Conservation (phyloP, 1,284 basidiomycete species). For the Heterobasidion parviporum region DNA sequence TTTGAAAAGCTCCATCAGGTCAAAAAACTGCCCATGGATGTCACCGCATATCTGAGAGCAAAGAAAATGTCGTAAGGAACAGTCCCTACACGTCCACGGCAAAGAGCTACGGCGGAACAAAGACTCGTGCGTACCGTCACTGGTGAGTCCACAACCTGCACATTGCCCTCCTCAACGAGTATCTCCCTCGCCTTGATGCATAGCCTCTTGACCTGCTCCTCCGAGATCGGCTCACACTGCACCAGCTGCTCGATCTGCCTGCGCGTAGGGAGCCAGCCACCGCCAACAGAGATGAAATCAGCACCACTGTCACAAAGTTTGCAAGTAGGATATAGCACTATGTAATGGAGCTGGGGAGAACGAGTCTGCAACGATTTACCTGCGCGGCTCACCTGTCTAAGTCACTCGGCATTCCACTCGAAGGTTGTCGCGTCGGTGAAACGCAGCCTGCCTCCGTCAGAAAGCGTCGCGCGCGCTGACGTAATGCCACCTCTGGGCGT, state of each 20-base stretch:
- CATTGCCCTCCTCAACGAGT: conserved; percentile 94
- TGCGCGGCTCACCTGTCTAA: conserved; percentile 33
- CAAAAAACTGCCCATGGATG: conserved; percentile 98
- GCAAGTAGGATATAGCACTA: no score
- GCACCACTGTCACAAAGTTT: not conserved
- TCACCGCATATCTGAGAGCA: conserved; percentile 86
- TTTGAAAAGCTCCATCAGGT: conserved; percentile 95
- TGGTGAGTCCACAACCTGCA: conserved; percentile 93
- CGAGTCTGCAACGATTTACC: not conserved
- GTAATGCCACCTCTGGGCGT: not conserved
- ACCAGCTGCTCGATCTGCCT: conserved; percentile 87
- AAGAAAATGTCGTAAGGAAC: not conserved
- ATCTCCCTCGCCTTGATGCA: conserved; percentile 96
- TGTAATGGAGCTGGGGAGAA: not conserved
- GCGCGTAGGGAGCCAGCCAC: not conserved
- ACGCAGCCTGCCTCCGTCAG: not conserved
- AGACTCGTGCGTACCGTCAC: conserved; percentile 67
- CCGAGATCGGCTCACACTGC: conserved; percentile 88
- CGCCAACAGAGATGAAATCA: not conserved
- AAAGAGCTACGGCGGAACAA: not conserved
- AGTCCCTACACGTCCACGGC: not conserved
- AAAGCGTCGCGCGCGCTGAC: not conserved
- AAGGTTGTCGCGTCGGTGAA: not conserved
- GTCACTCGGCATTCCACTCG: conserved; percentile 34
- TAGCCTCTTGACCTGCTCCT: conserved; percentile 86